phyloP scores from a whole-genome alignment of 139 green algal species.

The Pleodorina starrii region DNA sequence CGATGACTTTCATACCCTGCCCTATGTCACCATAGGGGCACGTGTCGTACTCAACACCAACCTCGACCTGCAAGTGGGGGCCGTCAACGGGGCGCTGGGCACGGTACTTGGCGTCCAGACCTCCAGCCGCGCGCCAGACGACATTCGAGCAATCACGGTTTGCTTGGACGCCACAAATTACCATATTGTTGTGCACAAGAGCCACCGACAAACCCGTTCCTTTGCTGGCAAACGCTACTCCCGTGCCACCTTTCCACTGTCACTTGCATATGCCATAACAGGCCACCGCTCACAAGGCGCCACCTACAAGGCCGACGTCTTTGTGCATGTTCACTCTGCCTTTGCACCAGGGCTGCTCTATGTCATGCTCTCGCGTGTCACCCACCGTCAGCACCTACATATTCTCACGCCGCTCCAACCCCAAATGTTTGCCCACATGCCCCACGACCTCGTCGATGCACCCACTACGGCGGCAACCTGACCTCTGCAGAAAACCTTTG shows the following conservation, averaged over 20 bases:
- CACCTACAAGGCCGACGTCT: background rate
- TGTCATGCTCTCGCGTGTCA: background rate
- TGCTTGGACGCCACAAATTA: background rate
- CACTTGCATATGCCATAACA: background rate
- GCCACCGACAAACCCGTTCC: background rate
- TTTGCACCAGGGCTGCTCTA: background rate
- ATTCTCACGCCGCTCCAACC: background rate
- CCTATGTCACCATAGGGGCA: background rate
- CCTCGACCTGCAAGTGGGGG: background rate
- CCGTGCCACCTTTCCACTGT: background rate
- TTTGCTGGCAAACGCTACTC: background rate
- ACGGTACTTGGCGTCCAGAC: background rate
- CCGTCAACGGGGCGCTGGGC: background rate
- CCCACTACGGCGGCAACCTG: too few species aligned
- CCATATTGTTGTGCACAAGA: background rate
- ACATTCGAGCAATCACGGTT: background rate
- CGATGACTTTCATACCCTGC: background rate
- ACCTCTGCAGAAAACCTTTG: background rate
- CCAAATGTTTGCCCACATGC: background rate
- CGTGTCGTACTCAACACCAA: background rate
- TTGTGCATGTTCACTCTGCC: background rate
- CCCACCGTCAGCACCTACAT: background rate
- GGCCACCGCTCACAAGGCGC: background rate
- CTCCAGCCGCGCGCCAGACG: background rate
- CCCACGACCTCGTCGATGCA: background rate